Evolutionary conservation across 257 asterid genomes (phyloP).

Genomic region (Nicotiana paniculata): DNA sequence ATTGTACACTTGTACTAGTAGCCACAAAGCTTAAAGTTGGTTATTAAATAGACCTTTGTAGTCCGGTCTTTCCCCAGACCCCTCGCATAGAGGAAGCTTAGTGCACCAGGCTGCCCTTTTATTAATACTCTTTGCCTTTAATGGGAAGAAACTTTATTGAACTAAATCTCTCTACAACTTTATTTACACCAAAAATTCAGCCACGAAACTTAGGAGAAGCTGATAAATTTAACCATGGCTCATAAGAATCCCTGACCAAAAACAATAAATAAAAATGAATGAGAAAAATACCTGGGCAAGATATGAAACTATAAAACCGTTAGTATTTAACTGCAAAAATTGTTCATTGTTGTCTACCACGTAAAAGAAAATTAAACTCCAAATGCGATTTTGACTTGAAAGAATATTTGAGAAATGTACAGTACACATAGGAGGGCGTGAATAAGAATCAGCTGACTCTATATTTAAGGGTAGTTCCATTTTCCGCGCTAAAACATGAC

Average conservation of each 20-base stretch:
- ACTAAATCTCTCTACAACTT: background rate
- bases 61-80: no score
- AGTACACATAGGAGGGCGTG: background rate
- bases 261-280: background rate
- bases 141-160: background rate
- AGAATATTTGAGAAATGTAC: background rate
- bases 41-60: no score
- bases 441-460: background rate
- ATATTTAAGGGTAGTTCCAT: background rate
- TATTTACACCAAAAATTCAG: background rate
- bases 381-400: background rate
- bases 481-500: background rate
- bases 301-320: background rate
- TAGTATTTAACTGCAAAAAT: background rate
- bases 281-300: background rate
- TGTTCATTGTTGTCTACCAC: background rate
- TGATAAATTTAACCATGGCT: no score
- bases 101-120: no score
- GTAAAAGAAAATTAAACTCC: background rate
- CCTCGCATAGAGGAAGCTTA: no score
- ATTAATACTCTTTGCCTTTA: background rate
- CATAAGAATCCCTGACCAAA: background rate
- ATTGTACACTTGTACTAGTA: no score
- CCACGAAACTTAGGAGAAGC: background rate
- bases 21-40: no score